Conservation (phyloP, 2,329 filamentous ascomycete species). For the Fusarium nodosum region DNA sequence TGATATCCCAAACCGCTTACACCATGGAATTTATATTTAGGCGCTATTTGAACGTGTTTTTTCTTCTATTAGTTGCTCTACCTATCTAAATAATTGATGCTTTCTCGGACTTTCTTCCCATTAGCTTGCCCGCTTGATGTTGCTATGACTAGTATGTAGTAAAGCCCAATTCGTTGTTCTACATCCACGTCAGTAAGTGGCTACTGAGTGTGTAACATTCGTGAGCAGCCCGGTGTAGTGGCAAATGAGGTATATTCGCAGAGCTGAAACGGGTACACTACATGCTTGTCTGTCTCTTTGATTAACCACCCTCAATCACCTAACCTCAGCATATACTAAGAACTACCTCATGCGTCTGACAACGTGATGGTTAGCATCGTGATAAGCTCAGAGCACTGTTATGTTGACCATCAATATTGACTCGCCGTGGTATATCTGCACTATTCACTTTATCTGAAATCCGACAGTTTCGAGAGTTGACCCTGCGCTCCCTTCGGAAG, state of each 20-base stretch:
- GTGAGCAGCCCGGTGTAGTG: background rate
- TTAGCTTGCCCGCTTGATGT: background rate
- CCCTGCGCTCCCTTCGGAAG: conserved; percentile 25
- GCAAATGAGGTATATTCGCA: background rate
- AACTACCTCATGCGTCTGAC: background rate
- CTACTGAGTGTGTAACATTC: background rate
- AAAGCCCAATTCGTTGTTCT: background rate
- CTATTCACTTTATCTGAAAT: background rate
- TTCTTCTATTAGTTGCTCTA: background rate
- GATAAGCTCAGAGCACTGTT: background rate
- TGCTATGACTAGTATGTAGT: background rate
- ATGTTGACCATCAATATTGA: background rate
- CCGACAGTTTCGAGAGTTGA: conserved; percentile 9
- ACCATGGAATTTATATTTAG: conserved; percentile 8
- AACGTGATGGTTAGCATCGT: background rate
- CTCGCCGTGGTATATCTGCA: background rate
- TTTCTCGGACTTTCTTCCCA: too few relatives aligned
- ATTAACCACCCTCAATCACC: background rate
- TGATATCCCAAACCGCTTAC: conserved; percentile 35
- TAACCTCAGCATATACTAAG: background rate
- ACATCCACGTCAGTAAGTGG: background rate
- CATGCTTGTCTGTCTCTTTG: background rate
- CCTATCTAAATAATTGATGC: background rate
- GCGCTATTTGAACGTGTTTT: conserved; percentile 3
- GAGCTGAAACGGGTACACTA: background rate